These are phyloP conservation scores for Populus tomentosa DNA, from an alignment of 441 rosid genomes.

Conservation along the genomic window DNA sequence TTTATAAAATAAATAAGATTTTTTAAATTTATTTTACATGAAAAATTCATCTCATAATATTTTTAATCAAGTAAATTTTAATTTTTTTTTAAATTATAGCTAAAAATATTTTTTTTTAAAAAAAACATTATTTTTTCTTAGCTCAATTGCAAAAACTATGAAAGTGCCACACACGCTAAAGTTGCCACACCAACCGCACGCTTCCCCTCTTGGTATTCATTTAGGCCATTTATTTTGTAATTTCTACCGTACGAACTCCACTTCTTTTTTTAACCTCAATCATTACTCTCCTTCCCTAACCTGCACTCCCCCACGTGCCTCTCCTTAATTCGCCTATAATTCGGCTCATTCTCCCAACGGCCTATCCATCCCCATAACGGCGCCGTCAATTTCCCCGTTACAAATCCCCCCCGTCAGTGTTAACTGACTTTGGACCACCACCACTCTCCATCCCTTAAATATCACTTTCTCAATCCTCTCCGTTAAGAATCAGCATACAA, in stretches of 20 bases:
- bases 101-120: background rate
- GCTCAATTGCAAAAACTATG: too few species aligned
- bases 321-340: background rate
- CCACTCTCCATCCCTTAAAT: conserved; percentile 5
- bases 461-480: background rate
- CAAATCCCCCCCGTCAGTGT: conserved; percentile 63
- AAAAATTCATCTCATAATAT: too few species aligned
- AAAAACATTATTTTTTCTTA: too few species aligned
- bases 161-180: background rate
- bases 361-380: conserved; percentile 41
- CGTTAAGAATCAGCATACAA: background rate
- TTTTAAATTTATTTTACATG: too few species aligned
- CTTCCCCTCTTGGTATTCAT: conserved; percentile 5
- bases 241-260: conserved; percentile 14
- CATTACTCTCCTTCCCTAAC: conserved; percentile 22
- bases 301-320: conserved; percentile 29
- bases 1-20: too few species aligned
- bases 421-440: conserved; percentile 55
- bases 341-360: conserved; percentile 19
- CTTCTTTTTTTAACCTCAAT: conserved; percentile 6
- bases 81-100: background rate
- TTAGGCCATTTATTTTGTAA: background rate
- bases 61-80: too few species aligned
- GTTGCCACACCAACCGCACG: conserved; percentile 2
- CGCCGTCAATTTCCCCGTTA: conserved; percentile 77